A percentile compares a stretch with the other conserved stretches of the same genome.
Conservation (phyloP, 2,329 filamentous ascomycete genomes). For the Furcasterigmium sp. region DNA sequence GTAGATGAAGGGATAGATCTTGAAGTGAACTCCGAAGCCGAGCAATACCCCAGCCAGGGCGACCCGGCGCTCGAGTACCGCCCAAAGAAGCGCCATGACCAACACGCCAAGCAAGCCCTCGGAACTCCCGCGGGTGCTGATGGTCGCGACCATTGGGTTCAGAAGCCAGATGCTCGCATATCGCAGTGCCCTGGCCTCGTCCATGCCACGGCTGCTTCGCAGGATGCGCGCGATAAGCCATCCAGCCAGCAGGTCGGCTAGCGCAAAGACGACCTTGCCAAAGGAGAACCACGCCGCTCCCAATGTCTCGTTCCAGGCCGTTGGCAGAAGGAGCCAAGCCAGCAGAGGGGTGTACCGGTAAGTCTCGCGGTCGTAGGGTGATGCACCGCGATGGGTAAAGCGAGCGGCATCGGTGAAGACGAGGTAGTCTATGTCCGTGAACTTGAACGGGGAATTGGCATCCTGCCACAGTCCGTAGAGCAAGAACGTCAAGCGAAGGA, state of each 20-base stretch:
- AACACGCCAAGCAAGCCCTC: slow-evolving; percentile 85
- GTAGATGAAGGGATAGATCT: slow-evolving; percentile 98
- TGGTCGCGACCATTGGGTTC: slow-evolving; percentile 97
- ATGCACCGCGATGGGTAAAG: slow-evolving; percentile 60
- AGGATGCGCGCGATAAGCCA: slow-evolving; percentile 59
- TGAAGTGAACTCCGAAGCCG: slow-evolving; percentile 88
- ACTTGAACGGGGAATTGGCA: slow-evolving; percentile 85
- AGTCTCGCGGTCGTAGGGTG: slow-evolving; percentile 85
- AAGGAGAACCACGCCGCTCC: slow-evolving; percentile 62
- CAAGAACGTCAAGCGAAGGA: slow-evolving; percentile 69
- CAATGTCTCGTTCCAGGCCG: slow-evolving; percentile 47
- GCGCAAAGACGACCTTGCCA: slow-evolving; percentile 82
- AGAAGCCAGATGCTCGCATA: slow-evolving; percentile 88
- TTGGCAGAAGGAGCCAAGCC: slow-evolving; percentile 85
- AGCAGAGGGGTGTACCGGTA: slow-evolving; percentile 96
- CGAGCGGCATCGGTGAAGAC: slow-evolving; percentile 95
- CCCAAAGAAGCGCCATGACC: slow-evolving; percentile 79
- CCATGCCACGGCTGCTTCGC: slow-evolving; percentile 36
- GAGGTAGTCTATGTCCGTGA: slow-evolving; percentile 97
- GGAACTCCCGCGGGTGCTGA: slow-evolving; percentile 90
- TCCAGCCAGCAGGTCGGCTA: slow-evolving; percentile 78
- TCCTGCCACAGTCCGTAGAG: slow-evolving; percentile 92
- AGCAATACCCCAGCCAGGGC: slow-evolving; percentile 67
- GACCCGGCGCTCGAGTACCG: slow-evolving; percentile 60
- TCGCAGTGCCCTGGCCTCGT: slow-evolving; percentile 53